Conservation (phyloP, 306 rosid genomes). For the Vigna angularis region DNA sequence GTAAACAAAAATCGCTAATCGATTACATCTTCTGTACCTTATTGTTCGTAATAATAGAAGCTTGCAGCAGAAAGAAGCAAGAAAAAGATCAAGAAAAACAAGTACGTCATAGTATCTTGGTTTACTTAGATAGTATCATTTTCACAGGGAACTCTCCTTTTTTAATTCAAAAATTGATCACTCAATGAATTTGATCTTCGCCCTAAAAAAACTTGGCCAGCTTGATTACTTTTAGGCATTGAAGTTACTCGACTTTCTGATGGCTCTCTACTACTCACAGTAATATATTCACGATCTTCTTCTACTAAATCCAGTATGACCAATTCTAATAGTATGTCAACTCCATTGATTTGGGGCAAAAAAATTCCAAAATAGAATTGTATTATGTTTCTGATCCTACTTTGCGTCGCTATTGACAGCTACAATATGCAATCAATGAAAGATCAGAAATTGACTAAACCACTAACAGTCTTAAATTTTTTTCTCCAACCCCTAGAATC, state of each 20-base stretch:
- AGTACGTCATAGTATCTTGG: no score
- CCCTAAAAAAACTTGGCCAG: no score
- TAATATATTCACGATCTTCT: not conserved
- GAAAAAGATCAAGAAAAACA: no score
- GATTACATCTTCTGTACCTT: no score
- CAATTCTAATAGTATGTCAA: not conserved
- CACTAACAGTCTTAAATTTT: not conserved
- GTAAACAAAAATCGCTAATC: no score
- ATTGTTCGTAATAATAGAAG: no score
- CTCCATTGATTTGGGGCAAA: not conserved
- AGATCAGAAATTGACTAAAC: not conserved
- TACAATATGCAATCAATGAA: not conserved
- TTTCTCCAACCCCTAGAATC: not conserved
- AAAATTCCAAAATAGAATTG: not conserved
- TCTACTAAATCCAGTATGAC: not conserved
- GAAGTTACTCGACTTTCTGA: not conserved
- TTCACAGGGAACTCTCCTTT: not conserved
- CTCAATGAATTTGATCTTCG: not conserved
- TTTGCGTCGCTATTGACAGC: not conserved
- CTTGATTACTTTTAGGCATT: no score
- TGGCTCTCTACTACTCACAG: slow-evolving; percentile 1
- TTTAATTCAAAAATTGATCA: not conserved
- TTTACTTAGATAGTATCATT: not conserved
- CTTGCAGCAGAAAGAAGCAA: no score
- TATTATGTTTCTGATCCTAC: not conserved